Percentiles rank a stretch among this genome's conserved stretches.
Conservation (phyloP, 208 protist species). For the Trypanosoma mega region DNA sequence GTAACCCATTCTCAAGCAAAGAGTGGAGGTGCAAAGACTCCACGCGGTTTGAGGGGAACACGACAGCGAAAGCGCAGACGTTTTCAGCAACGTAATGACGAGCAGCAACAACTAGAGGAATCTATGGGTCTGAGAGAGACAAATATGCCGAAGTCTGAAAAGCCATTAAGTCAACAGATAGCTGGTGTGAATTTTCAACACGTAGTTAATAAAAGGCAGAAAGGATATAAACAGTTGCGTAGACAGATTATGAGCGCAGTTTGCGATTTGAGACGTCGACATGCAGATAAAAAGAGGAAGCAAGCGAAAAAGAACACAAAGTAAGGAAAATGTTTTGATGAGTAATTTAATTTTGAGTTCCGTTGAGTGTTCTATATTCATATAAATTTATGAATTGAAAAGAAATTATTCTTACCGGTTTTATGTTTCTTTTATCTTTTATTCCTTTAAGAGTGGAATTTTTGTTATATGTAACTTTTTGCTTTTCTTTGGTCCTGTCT, state of each 20-base stretch:
- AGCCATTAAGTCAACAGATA: conserved; percentile 75
- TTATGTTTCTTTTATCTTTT: background rate
- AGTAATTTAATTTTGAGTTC: conserved; percentile 1
- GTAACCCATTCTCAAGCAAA: conserved; percentile 77
- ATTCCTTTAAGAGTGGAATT: background rate
- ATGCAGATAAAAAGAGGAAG: conserved; percentile 45
- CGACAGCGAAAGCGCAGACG: conserved; percentile 67
- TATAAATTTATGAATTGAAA: background rate
- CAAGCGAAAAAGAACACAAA: conserved; percentile 6
- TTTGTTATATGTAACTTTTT: no score
- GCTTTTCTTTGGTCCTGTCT: conserved; percentile 2
- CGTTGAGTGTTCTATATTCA: background rate
- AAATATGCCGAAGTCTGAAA: conserved; percentile 32
- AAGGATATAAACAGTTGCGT: conserved; percentile 65
- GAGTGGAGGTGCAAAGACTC: conserved; percentile 69
- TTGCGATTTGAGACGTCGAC: conserved; percentile 52
- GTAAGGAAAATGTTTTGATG: background rate
- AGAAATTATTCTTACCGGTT: background rate
- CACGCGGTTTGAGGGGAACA: conserved; percentile 64
- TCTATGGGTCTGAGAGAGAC: conserved; percentile 51
- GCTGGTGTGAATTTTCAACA: conserved; percentile 71
- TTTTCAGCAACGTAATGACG: conserved; percentile 42
- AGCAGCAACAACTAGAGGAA: conserved; percentile 60
- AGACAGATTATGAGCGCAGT: conserved; percentile 77
- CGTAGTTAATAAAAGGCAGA: conserved; percentile 74